Evolutionary conservation across 1,284 basidiomycete genomes (phyloP), one percentile per base, ranked within the genome.

Genomic region (Boletellus deceptivus): DNA sequence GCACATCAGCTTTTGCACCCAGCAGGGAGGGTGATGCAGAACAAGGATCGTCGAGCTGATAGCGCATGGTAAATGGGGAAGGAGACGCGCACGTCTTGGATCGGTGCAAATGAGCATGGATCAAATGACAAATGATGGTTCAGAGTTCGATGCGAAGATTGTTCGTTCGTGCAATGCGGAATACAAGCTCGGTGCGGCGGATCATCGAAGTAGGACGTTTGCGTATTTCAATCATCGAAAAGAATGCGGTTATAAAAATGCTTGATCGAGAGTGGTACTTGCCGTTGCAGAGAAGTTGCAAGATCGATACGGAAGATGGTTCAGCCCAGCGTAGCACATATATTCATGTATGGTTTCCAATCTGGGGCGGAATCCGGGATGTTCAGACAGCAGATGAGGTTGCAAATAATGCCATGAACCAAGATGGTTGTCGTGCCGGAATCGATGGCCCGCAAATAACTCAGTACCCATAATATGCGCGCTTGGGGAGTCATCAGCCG

Each of bases 391-490:
- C 55, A 52, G 64, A 57, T 62, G 61, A 46, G 18, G 42, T 56
- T 55, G 63, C 53, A 52, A 60, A 29, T 52, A 55, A 60, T 62
- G 49, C 46, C 48, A 52, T 57, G 61, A 56, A 61, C 43, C 67
- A 53, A 68, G 64, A 65, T 55, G 55, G 42, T 52, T 20, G 7
- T 25, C 53, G 46, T 46, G 50, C 38, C 37, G 49, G 57, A 31
- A 52, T 47, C 36, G 54, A 51, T 20, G 41, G 39, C 8, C 44
- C 22, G 36, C 27, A 29, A 24, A 25, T 43, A 39, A 48, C 44
- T 64, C 52, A 73, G 53, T 73, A 73, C 47, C 71, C 73, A 52
- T 73, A 74, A 52, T 73, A 73, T 34, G 73, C 71, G 43, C 71
- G 71, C 70, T 72, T 57, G 42, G 25, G 43, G 43, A 43, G 34